Evolutionary conservation across 2,329 filamentous ascomycete species (phyloP).

Genomic region (Dactylellina drechsleri): DNA sequence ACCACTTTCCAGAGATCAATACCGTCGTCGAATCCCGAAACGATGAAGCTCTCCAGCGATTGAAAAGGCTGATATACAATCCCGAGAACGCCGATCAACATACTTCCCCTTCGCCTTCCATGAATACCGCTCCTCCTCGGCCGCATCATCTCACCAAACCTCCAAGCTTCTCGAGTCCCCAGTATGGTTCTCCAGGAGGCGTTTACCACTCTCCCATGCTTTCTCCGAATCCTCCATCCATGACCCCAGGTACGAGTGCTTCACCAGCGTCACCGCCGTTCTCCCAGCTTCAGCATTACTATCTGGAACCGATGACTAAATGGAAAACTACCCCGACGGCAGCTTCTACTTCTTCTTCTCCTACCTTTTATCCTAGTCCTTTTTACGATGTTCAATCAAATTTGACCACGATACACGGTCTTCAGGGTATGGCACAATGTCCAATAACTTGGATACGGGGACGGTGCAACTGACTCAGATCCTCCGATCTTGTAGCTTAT

Average conservation of each 20-base stretch:
- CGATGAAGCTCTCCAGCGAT: conserved; percentile 36
- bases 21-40: conserved; percentile 38
- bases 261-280: conserved; percentile 24
- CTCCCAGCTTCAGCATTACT: conserved; percentile 37
- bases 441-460: too few relatives aligned
- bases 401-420: conserved; percentile 62
- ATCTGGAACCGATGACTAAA: conserved; percentile 52
- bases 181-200: conserved; percentile 6
- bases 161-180: conserved; percentile 14
- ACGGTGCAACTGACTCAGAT: conserved; percentile 1
- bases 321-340: conserved; percentile 12
- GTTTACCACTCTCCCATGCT: conserved; percentile 52
- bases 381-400: conserved; percentile 79
- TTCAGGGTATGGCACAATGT: conserved; percentile 23
- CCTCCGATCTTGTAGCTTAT: conserved; percentile 13
- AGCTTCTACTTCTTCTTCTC: conserved; percentile 60
- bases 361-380: conserved; percentile 78
- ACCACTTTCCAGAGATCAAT: conserved; percentile 33
- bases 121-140: conserved; percentile 31
- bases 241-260: conserved; percentile 48
- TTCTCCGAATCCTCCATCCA: conserved; percentile 40
- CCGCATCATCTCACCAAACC: conserved; percentile 23
- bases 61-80: conserved; percentile 52
- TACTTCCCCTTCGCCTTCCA: conserved; percentile 33
- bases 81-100: conserved; percentile 36